Percentiles rank a stretch among this genome's conserved stretches.
Conservation (phyloP, 202 grass and related monocot genomes). For the Bolboschoenoplectus hybrid region DNA sequence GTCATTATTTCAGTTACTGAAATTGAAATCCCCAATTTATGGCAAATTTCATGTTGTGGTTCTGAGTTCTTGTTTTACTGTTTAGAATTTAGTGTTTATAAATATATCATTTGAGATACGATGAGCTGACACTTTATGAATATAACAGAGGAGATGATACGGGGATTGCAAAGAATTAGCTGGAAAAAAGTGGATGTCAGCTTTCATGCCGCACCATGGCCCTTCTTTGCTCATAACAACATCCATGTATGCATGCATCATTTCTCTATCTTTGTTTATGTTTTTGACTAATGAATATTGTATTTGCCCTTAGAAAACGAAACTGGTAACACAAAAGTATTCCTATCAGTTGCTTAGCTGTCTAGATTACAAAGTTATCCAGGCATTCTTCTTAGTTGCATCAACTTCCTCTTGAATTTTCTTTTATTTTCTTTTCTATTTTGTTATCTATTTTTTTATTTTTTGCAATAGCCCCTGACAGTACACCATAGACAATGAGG, state of each 20-base stretch:
- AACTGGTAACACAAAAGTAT: neutral
- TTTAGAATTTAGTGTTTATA: neutral
- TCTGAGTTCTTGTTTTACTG: neutral
- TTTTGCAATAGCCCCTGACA: neutral
- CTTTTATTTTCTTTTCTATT: neutral
- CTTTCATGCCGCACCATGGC: conserved; percentile 72
- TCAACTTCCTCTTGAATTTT: neutral
- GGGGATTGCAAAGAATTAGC: conserved; percentile 75
- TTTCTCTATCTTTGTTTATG: conserved; percentile 3
- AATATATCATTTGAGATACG: neutral
- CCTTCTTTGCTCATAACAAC: conserved; percentile 89
- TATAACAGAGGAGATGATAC: conserved; percentile 82
- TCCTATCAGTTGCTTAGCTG: neutral
- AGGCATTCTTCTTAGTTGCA: neutral
- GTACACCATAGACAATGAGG: neutral
- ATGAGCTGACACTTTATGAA: conserved; percentile 33
- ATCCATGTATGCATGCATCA: conserved; percentile 57
- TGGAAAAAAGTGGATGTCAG: conserved; percentile 96
- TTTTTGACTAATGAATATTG: neutral
- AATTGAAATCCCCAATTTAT: neutral
- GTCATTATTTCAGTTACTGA: neutral
- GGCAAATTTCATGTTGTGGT: neutral
- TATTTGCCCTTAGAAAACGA: neutral
- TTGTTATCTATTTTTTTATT: neutral
- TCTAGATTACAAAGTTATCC: neutral